These are phyloP conservation scores for Vaccinium darrowii DNA, from an alignment of 148 eudicot genomes.

Conservation along the genomic window DNA sequence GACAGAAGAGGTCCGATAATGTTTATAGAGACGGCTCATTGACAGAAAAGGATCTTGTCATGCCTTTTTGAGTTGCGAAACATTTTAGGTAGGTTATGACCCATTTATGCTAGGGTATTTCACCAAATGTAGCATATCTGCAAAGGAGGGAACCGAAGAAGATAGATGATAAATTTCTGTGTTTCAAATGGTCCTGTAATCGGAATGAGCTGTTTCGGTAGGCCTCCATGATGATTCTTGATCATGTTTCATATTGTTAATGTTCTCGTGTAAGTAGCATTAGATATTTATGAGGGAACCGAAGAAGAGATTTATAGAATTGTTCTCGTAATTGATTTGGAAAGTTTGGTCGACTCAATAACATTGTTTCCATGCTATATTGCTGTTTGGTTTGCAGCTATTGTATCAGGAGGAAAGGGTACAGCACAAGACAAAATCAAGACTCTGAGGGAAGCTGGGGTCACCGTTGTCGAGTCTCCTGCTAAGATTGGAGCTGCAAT, in stretches of 20 bases:
- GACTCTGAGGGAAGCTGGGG: slow-evolving; percentile 83
- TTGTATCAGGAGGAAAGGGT: slow-evolving; percentile 97
- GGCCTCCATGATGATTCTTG: not conserved
- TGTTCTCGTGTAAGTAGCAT: not conserved
- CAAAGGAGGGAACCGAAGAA: not conserved
- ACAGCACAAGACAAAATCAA: slow-evolving; percentile 96
- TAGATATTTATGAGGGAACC: not conserved
- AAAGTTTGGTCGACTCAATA: not conserved
- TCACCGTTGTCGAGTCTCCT: slow-evolving; percentile 92
- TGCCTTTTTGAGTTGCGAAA: not conserved
- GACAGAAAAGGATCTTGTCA: not conserved
- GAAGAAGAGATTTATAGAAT: not conserved
- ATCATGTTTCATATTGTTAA: not conserved
- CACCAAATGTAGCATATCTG: too few relatives aligned
- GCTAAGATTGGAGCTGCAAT: slow-evolving; percentile 88
- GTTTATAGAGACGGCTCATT: too few relatives aligned
- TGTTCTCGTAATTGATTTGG: not conserved
- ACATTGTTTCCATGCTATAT: not conserved
- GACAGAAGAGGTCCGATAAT: not conserved
- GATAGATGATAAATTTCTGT: not conserved
- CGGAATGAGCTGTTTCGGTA: not conserved
- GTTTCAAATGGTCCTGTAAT: not conserved
- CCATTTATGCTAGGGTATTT: not conserved
- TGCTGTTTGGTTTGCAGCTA: slow-evolving; percentile 55
- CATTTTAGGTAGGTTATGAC: not conserved